These are phyloP conservation scores for Xylaria sp. DNA, from an alignment of 2,329 filamentous ascomycete genomes.

Conservation along the genomic window DNA sequence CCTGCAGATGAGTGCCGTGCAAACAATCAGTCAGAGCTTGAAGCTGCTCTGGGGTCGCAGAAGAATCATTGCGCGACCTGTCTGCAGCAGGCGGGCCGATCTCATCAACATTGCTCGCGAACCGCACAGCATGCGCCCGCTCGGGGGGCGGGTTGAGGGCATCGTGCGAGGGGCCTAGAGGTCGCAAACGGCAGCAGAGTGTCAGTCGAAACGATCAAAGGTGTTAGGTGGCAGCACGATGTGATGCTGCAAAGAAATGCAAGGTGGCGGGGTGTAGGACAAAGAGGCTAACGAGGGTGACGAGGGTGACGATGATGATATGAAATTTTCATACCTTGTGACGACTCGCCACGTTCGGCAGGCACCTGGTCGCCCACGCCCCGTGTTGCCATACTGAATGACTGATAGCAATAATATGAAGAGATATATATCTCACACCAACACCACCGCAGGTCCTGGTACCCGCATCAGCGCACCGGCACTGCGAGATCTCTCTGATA, in stretches of 20 bases:
- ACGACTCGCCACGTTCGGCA: constrained; percentile 40
- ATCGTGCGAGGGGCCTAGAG: constrained; percentile 40
- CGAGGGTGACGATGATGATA: constrained; percentile 18
- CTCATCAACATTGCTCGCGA: constrained; percentile 76
- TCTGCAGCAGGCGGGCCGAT: constrained; percentile 62
- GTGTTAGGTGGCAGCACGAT: constrained; percentile 13
- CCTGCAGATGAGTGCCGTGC: constrained; percentile 80
- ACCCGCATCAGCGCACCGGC: constrained; percentile 8
- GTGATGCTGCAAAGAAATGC: constrained; percentile 4
- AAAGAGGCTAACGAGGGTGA: constrained; percentile 18
- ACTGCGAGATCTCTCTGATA: constrained; percentile 6
- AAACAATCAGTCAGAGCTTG: constrained; percentile 77
- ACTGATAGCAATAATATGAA: constrained; percentile 16
- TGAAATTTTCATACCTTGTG: constrained; percentile 42
- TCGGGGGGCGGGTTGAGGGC: constrained; percentile 44
- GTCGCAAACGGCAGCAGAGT: constrained; percentile 34
- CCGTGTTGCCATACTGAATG: constrained; percentile 41
- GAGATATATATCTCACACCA: constrained; percentile 1
- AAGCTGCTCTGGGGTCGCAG: constrained; percentile 70
- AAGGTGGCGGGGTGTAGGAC: constrained; percentile 30
- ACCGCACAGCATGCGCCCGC: constrained; percentile 69
- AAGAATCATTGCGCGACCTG: constrained; percentile 48
- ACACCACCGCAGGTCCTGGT: not conserved
- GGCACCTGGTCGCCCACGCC: constrained; percentile 32
- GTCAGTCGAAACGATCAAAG: constrained; percentile 40